phyloP scores from a whole-genome alignment of 2,329 filamentous ascomycete species.

The Clonostachys solani region DNA sequence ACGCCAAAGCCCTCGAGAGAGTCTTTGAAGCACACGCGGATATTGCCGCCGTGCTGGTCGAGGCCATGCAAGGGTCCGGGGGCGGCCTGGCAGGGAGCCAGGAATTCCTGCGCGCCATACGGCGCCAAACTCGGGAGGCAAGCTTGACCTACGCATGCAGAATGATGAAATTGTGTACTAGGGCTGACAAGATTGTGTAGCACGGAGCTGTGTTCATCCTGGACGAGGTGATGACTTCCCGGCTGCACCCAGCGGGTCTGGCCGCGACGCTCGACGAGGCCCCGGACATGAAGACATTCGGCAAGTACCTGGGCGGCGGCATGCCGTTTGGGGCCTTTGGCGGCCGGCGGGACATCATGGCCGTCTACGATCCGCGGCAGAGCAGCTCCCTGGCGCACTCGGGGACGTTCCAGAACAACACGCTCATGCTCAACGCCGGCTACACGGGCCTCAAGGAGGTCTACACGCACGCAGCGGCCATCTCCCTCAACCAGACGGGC shows the following conservation, averaged over 20 bases:
- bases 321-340: constrained; percentile 65
- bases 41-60: constrained; percentile 60
- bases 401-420: constrained; percentile 66
- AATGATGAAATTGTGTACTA: constrained; percentile 46
- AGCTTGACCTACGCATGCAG: constrained; percentile 21
- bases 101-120: too few relatives aligned
- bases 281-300: constrained; percentile 60
- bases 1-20: constrained; percentile 36
- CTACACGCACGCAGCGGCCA: too few relatives aligned
- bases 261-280: constrained; percentile 10
- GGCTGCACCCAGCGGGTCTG: constrained; percentile 46
- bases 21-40: constrained; percentile 31
- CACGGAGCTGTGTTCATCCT: constrained; percentile 57
- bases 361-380: constrained; percentile 41
- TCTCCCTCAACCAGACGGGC: too few relatives aligned
- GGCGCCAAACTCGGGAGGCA: too few relatives aligned
- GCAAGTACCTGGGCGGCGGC: constrained; percentile 64
- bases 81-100: constrained; percentile 34
- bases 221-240: constrained; percentile 71
- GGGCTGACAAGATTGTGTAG: constrained; percentile 41
- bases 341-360: constrained; percentile 54
- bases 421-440: constrained; percentile 17
- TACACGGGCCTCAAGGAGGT: too few relatives aligned
- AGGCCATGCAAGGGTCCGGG: constrained; percentile 60
- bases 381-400: constrained; percentile 37